Evolutionary conservation across 805 yeast genomes (phyloP), one percentile per base, ranked within the genome.

Genomic region (Ogataea pilisensis): DNA sequence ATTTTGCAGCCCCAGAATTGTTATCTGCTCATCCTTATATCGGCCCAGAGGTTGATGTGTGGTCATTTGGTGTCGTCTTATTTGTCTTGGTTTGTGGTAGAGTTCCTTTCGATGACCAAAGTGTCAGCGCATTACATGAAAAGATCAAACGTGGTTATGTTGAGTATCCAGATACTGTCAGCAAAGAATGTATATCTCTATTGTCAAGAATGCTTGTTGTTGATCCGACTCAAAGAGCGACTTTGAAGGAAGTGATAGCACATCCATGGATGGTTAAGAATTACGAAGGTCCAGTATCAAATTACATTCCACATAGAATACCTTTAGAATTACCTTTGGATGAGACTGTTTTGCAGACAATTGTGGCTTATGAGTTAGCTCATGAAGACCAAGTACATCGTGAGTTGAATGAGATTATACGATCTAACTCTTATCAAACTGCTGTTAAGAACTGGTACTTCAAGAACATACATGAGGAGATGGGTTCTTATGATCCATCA

Each of bases 1-100:
- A 93, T 61, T 93, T 93, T 75, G 99, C 99, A 1, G 99, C 99
- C 0, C 99, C 99, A 0, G 99, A 93, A 63, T 72, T 93, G 51
- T 70, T 93, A 39, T 85, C 86, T 44, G 99, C 98, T 1, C 80
- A 80, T 50, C 97, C 96, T 1, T 93, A 93, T 56, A 71, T 76
- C 28, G 99, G 99, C 0, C 99, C 99, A 1, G 99, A 93, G 61
- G 96, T 93, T 35, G 99, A 93, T 62, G 82, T 93, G 16, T 93
- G 99, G 99, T 87, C 96, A 2, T 91, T 90, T 70, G 99, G 99
- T 49, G 95, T 93, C 25, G 98, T 93, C 0, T 66, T 93, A 37
- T 93, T 88, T 58, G 99, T 93, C 7, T 70, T 93, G 45, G 96
- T 93, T 2, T 90, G 97, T 61, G 99, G 99, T 41, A 90, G 88